Percentiles rank a stretch among this genome's conserved stretches.
These are phyloP conservation scores for Penicillium vulpinum DNA, from an alignment of 2,329 filamentous ascomycete species.

Conservation along the genomic window DNA sequence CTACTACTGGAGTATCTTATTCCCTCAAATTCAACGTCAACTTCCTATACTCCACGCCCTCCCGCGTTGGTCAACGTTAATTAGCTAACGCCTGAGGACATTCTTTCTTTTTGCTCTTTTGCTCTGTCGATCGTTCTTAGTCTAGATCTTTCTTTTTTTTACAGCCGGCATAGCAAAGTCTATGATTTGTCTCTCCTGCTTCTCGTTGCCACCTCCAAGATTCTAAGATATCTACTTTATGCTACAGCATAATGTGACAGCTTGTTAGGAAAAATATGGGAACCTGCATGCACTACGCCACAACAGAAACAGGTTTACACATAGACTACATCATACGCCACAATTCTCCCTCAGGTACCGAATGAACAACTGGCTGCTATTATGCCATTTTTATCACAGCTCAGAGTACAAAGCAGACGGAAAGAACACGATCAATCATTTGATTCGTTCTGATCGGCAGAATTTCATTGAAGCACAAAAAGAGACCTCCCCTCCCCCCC, in stretches of 20 bases:
- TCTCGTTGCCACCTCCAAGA: too few relatives aligned
- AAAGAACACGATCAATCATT: not conserved
- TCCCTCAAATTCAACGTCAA: not conserved
- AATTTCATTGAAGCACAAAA: too few relatives aligned
- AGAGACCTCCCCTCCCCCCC: not conserved
- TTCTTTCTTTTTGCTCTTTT: not conserved
- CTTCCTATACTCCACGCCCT: not conserved
- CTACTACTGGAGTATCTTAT: not conserved
- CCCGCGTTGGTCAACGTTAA: too few relatives aligned
- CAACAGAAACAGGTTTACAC: not conserved
- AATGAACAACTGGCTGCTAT: too few relatives aligned
- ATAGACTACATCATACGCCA: not conserved
- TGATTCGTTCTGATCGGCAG: not conserved
- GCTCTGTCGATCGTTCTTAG: not conserved
- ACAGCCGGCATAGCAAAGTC: too few relatives aligned
- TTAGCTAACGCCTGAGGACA: not conserved
- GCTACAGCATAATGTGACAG: not conserved
- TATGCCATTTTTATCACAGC: too few relatives aligned
- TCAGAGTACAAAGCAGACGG: not conserved
- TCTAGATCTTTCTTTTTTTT: not conserved
- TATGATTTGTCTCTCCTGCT: too few relatives aligned
- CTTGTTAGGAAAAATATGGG: not conserved
- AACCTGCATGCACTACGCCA: slow-evolving; percentile 7
- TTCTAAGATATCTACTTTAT: too few relatives aligned
- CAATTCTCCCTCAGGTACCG: not conserved